Evolutionary conservation across 1,284 basidiomycete species (phyloP), one percentile per base, ranked within the genome.

Genomic region (Melampsora americana): DNA sequence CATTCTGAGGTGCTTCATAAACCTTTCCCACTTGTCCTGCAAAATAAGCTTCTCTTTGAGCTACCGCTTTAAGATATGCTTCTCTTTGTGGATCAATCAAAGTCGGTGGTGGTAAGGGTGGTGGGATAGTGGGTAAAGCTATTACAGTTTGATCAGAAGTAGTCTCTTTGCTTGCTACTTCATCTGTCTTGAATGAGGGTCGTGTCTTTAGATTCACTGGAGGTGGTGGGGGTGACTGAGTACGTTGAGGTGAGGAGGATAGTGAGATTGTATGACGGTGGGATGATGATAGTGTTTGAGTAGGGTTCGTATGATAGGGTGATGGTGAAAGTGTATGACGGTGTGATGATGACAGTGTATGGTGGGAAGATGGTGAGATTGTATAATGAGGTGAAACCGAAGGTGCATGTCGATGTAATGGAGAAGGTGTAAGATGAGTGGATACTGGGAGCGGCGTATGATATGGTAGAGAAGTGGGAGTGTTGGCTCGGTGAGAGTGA

Each of bases 121-220:
- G 30, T 16, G 35, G 39, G 12, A 39, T 39, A n/a, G 32, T 39
- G 5, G 5, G 60, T 7, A 26, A 7, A n/a, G n/a, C 5, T 4
- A 28, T 26, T 9, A 26, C 16, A 61, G 4, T 61, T 2, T 28
- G 39, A 2, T 12, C 5, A 20, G 20, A 30, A 39, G 23, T 18
- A 30, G 35, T 35, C 35, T 35, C 35, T 4, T 3, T 35, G 35
- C 4, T 5, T 20, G 50, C 12, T 53, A 26, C 20, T 5, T 18
- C 18, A 26, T 14, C 23, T 12, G 12, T 5, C 14, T 20, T 20
- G 26, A 61, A 32, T 6, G 56, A 70, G 7, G 69, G 69, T 4
- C 69, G 69, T 9, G 69, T 70, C 18, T 23, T 61, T 9, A 70
- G 35, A 70, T 70, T 70, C 9, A 70, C 56, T 1, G 69, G 69